Evolutionary conservation across 2,329 filamentous ascomycete genomes (phyloP).

Genomic region (Pestalotiopsis sp.): DNA sequence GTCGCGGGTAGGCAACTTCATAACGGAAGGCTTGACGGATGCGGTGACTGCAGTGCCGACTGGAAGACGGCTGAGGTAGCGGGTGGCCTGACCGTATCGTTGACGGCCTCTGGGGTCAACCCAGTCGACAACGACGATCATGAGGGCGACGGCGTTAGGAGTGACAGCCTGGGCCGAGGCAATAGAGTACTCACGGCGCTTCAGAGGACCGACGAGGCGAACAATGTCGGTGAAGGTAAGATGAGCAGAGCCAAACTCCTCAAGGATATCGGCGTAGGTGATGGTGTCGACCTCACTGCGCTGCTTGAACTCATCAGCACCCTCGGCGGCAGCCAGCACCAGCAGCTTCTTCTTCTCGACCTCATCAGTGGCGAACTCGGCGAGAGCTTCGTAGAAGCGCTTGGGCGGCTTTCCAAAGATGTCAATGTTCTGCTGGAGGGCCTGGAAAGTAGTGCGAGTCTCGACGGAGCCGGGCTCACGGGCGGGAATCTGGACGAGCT

Average conservation of each 20-base stretch:
- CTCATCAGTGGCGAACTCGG: constrained; percentile 83
- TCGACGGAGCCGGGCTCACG: constrained; percentile 80
- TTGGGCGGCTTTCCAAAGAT: constrained; percentile 97
- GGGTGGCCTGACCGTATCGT: constrained; percentile 90
- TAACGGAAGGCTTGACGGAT: constrained; percentile 96
- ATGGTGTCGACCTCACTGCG: constrained; percentile 88
- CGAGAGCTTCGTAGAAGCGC: constrained; percentile 93
- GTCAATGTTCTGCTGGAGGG: constrained; percentile 88
- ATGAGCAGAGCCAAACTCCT: constrained; percentile 88
- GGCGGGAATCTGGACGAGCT: constrained; percentile 88
- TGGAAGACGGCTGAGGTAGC: constrained; percentile 78
- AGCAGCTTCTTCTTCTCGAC: constrained; percentile 80
- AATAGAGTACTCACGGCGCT: constrained; percentile 98
- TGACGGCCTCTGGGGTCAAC: constrained; percentile 84
- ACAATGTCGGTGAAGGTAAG: constrained; percentile 87
- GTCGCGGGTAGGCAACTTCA: constrained; percentile 91
- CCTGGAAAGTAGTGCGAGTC: constrained; percentile 90
- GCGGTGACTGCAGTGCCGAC: constrained; percentile 82
- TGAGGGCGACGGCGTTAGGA: constrained; percentile 84
- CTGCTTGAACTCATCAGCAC: constrained; percentile 88
- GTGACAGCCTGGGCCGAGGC: constrained; percentile 95
- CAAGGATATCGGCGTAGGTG: constrained; percentile 87
- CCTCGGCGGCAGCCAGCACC: constrained; percentile 75
- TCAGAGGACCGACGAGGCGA: constrained; percentile 86
- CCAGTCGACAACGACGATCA: constrained; percentile 98